phyloP scores from a whole-genome alignment of 495 filamentous ascomycete genomes.

The Penicillium canariense region DNA sequence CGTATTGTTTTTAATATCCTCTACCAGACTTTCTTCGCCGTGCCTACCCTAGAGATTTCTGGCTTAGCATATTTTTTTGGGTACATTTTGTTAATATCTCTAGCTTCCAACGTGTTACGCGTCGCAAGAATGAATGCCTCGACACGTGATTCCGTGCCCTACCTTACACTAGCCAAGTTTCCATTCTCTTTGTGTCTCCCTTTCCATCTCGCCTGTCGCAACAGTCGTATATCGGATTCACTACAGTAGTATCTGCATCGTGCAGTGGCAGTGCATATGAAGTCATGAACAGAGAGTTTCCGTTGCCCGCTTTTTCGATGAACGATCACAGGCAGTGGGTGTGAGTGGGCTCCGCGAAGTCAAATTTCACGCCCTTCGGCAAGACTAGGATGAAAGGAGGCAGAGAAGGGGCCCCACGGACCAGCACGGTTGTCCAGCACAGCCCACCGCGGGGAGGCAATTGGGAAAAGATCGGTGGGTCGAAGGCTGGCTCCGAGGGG shows the following conservation, averaged over 20 bases:
- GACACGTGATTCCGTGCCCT: no score
- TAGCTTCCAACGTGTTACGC: no score
- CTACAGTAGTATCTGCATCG: neutral
- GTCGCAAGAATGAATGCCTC: no score
- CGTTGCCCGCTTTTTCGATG: neutral
- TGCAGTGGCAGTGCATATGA: neutral
- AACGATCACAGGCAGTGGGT: neutral
- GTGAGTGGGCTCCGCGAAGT: slow-evolving; percentile 14
- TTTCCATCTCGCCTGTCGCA: no score
- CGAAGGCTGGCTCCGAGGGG: neutral
- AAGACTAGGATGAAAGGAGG: slow-evolving; percentile 24
- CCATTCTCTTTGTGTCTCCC: no score
- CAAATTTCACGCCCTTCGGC: slow-evolving; percentile 41
- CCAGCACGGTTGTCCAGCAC: slow-evolving; percentile 12
- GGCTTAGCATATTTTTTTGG: no score
- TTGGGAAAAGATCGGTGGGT: slow-evolving; percentile 34
- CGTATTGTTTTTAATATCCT: no score
- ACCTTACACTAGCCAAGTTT: no score
- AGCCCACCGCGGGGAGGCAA: slow-evolving; percentile 34
- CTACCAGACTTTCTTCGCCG: no score
- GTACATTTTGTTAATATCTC: no score
- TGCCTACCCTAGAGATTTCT: no score
- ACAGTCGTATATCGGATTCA: neutral
- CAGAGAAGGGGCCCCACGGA: slow-evolving; percentile 16
- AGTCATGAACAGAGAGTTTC: neutral